These are phyloP conservation scores for Trypanosoma mega DNA, from an alignment of 208 protist genomes.

Conservation along the genomic window DNA sequence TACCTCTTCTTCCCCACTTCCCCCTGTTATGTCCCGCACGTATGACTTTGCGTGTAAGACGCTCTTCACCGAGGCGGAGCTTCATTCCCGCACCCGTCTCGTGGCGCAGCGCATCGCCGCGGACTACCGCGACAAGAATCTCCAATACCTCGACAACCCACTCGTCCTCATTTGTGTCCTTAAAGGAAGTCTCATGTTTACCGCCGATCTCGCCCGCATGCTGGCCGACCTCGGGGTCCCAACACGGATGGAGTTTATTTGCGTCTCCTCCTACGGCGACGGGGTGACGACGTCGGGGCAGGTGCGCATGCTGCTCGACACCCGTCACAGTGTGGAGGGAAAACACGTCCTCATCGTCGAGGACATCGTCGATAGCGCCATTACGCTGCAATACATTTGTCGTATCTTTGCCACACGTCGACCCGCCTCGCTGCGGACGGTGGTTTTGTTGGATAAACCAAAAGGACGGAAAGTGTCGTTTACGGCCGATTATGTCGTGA, in stretches of 20 bases:
- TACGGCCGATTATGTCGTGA: conserved; percentile 68
- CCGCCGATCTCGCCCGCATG: conserved; percentile 68
- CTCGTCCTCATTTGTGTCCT: conserved; percentile 83
- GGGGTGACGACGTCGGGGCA: conserved; percentile 56
- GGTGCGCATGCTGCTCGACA: conserved; percentile 84
- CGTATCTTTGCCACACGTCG: conserved; percentile 46
- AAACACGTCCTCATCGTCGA: conserved; percentile 88
- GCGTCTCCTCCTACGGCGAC: conserved; percentile 67
- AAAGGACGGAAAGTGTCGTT: conserved; percentile 48
- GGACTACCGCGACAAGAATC: conserved; percentile 55
- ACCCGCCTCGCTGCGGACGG: conserved; percentile 79
- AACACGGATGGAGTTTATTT: conserved; percentile 85
- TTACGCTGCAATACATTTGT: conserved; percentile 76
- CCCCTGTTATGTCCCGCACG: conserved; percentile 20
- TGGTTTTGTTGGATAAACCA: conserved; percentile 86
- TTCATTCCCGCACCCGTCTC: conserved; percentile 36
- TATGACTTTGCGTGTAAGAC: conserved; percentile 62
- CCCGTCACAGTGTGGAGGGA: conserved; percentile 60
- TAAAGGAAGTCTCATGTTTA: conserved; percentile 86
- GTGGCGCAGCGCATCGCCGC: conserved; percentile 64
- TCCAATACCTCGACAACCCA: conserved; percentile 45
- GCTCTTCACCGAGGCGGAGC: conserved; percentile 56
- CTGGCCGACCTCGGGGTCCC: conserved; percentile 70
- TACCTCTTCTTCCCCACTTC: too few relatives aligned
- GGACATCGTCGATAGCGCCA: conserved; percentile 89